These are phyloP conservation scores for Trypanosoma melophagium DNA, from an alignment of 208 protist genomes.

Conservation along the genomic window DNA sequence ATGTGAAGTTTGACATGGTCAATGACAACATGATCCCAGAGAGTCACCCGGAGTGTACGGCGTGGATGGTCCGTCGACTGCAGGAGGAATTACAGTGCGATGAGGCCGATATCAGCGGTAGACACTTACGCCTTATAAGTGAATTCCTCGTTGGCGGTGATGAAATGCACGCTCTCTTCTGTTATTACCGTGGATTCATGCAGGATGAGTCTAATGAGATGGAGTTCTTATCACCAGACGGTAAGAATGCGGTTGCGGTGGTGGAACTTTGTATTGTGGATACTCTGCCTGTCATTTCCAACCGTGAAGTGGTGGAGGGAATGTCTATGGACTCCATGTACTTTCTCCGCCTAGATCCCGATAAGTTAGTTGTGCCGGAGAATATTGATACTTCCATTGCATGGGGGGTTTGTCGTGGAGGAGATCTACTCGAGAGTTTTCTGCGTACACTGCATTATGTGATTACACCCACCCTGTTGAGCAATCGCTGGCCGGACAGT, in stretches of 20 bases:
- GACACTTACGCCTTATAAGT: conserved; percentile 57
- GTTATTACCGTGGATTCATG: conserved; percentile 51
- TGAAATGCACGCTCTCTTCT: conserved; percentile 63
- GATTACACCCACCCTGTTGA: conserved; percentile 81
- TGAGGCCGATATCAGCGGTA: conserved; percentile 41
- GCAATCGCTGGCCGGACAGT: conserved; percentile 93
- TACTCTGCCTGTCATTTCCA: conserved; percentile 32
- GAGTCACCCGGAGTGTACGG: conserved; percentile 78
- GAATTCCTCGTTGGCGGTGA: conserved; percentile 89
- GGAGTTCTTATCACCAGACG: not conserved
- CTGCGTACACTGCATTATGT: conserved; percentile 83
- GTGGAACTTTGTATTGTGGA: conserved; percentile 30
- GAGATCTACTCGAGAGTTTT: conserved; percentile 82
- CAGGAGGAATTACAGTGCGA: conserved; percentile 55
- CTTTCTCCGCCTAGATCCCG: conserved; percentile 76
- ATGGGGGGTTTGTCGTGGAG: conserved; percentile 69
- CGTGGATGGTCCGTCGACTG: conserved; percentile 72
- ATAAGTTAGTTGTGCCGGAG: conserved; percentile 82
- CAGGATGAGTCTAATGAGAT: not conserved
- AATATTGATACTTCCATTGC: conserved; percentile 84
- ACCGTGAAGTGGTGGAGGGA: conserved; percentile 32
- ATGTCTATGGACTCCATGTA: conserved; percentile 67
- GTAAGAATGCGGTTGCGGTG: not conserved
- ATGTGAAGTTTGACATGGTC: conserved; percentile 21
- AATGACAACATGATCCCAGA: conserved; percentile 36